Evolutionary conservation across 2,329 filamentous ascomycete species (phyloP).

Genomic region (Cordyceps militaris): DNA sequence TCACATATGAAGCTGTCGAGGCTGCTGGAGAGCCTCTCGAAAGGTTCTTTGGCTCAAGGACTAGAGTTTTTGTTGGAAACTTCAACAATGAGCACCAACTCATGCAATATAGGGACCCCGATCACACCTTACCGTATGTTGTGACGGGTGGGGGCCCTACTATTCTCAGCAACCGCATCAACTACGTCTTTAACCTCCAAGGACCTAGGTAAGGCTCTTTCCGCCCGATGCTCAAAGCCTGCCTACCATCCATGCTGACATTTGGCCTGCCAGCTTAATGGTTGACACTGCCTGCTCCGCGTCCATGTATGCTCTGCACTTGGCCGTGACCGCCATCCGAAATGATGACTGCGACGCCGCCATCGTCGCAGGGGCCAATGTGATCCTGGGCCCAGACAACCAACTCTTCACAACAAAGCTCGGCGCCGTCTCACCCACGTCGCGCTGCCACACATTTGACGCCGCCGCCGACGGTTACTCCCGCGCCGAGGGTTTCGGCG

Average conservation of each 20-base stretch:
- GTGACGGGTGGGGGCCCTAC: constrained; percentile 23
- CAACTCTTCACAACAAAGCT: background rate
- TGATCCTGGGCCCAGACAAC: constrained; percentile 19
- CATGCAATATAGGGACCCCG: constrained; percentile 21
- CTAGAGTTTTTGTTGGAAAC: constrained; percentile 25
- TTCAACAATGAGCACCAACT: constrained; percentile 22
- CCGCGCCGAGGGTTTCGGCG: constrained; percentile 39
- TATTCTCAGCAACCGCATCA: constrained; percentile 28
- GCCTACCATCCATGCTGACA: background rate
- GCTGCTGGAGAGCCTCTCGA: constrained; percentile 13
- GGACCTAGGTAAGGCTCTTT: constrained; percentile 23
- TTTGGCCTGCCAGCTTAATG: constrained; percentile 20
- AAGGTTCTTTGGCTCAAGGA: constrained; percentile 16
- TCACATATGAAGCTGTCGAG: background rate
- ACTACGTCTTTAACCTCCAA: constrained; percentile 29
- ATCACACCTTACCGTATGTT: constrained; percentile 27
- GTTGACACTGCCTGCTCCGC: constrained; percentile 35
- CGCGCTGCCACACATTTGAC: constrained; percentile 26
- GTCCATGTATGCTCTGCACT: constrained; percentile 27
- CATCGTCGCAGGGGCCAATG: constrained; percentile 18
- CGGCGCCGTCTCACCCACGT: background rate
- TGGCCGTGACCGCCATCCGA: constrained; percentile 25
- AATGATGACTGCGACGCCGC: constrained; percentile 22
- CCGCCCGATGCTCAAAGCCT: no score
- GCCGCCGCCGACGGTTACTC: constrained; percentile 38